Evolutionary conservation across 116 monocot genomes (phyloP), one percentile per base, ranked within the genome.

Genomic region (Iris pallida): DNA sequence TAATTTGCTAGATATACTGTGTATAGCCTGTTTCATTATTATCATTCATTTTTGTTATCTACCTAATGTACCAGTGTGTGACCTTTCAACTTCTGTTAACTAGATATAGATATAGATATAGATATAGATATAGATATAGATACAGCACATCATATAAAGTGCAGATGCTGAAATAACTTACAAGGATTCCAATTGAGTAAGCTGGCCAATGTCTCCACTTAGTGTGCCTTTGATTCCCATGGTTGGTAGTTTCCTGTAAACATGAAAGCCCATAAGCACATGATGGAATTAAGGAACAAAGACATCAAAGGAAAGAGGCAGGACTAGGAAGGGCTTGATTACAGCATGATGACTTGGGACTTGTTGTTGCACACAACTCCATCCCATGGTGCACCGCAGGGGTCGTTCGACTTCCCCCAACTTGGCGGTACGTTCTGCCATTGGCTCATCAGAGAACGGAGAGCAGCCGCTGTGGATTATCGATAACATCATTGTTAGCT

Each of bases 181-280:
- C 89, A 93, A 42, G 20, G 57, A 73, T 19, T 75, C 72, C 66
- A 93, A 65, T 62, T 77, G 72, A 18, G 75, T 64, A 48, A 93
- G 93, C 17, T 75, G 75, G 4, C 81, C 76, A 7, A 89, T 82
- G 59, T 84, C 80, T 5, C 81, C 73, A 53, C 79, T 86, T 13
- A 93, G 55, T 20, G 74, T 77, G 9, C 93, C 93, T 68, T 84
- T 78, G 57, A 93, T 12, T 17, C 84, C 80, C 79, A 89, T 84
- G 41, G 64, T 80, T 6, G 82, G 74, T 18, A 91, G 55, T 63
- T 65, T 80, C 78, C 91, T 91, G 87, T 53, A 64, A 73, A 42
- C 3, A 60, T 55, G 42, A 52, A 52, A 8, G 13, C 49, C 49
- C 61, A 61, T 44, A 8, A 42, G 10, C 1, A 8, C 17, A 2